Conservation (phyloP, 257 asterid species). For the Asclepias syriaca region DNA sequence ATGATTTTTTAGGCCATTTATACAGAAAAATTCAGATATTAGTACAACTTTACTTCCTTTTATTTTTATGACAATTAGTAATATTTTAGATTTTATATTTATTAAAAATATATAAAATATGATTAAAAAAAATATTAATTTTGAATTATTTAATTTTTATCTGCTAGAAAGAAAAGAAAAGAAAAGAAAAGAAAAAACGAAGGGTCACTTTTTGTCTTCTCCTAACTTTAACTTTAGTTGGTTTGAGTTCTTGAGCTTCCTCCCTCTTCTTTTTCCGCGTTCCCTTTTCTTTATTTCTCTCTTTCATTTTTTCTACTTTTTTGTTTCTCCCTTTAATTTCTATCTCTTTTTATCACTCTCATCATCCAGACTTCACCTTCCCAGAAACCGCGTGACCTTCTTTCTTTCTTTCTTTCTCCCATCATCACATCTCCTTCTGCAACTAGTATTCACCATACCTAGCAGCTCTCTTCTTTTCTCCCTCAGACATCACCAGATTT, state of each 20-base stretch:
- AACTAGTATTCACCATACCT: neutral
- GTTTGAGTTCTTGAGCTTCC: neutral
- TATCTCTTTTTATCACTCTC: neutral
- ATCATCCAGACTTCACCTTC: constrained; percentile 1
- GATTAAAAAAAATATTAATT: too few relatives aligned
- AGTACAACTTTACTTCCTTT: too few relatives aligned
- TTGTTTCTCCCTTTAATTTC: neutral
- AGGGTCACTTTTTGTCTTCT: constrained; percentile 1
- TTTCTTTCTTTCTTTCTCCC: neutral
- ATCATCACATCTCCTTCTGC: neutral
- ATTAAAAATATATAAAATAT: too few relatives aligned
- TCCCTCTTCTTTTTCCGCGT: neutral
- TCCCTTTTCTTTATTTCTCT: neutral
- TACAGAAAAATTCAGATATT: too few relatives aligned
- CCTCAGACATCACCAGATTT: too few relatives aligned
- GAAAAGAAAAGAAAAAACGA: too few relatives aligned
- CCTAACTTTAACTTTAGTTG: neutral
- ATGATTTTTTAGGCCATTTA: too few relatives aligned
- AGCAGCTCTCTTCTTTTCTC: neutral
- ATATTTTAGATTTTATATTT: too few relatives aligned
- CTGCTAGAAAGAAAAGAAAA: too few relatives aligned
- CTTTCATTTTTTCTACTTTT: neutral
- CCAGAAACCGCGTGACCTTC: constrained; percentile 24
- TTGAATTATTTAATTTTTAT: too few relatives aligned
- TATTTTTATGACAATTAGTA: too few relatives aligned